phyloP scores from a whole-genome alignment of 805 yeast genomes.

The Metschnikowia vanudenii region DNA sequence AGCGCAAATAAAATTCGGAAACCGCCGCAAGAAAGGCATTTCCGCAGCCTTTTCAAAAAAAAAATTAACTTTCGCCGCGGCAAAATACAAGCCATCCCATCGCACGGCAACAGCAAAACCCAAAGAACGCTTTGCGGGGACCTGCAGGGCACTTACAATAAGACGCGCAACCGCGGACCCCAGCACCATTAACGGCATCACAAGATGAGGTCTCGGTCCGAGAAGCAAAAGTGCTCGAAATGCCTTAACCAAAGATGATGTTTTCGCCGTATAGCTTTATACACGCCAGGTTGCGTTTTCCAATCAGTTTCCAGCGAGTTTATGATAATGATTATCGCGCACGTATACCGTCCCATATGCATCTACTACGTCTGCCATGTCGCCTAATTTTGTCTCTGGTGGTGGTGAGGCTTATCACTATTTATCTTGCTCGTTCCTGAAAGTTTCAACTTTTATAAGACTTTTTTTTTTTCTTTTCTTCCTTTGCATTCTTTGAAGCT shows the following conservation, averaged over 20 bases:
- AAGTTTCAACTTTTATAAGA: no score
- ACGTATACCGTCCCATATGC: slow-evolving; percentile 6
- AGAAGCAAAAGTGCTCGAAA: background rate
- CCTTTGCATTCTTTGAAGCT: background rate
- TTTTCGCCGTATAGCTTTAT: background rate
- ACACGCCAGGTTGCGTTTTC: background rate
- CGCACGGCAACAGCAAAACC: slow-evolving; percentile 5
- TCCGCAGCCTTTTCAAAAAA: no score
- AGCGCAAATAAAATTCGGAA: no score
- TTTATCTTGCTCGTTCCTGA: background rate
- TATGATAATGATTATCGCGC: background rate
- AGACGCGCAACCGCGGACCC: background rate
- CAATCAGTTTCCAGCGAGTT: slow-evolving; percentile 5
- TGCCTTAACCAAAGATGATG: background rate
- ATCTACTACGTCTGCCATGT: slow-evolving; percentile 1
- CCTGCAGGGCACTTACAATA: background rate
- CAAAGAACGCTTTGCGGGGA: background rate
- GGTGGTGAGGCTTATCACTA: slow-evolving; percentile 1
- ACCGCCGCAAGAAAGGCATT: no score
- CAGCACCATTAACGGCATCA: background rate
- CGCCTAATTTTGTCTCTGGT: background rate
- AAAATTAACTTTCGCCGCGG: no score
- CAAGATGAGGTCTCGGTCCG: background rate
- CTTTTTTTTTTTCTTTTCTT: background rate
- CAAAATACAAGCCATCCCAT: background rate